A percentile compares a stretch with the other conserved stretches of the same genome.
phyloP scores from a whole-genome alignment of 257 asterid genomes.

The Solanum medicagineum region DNA sequence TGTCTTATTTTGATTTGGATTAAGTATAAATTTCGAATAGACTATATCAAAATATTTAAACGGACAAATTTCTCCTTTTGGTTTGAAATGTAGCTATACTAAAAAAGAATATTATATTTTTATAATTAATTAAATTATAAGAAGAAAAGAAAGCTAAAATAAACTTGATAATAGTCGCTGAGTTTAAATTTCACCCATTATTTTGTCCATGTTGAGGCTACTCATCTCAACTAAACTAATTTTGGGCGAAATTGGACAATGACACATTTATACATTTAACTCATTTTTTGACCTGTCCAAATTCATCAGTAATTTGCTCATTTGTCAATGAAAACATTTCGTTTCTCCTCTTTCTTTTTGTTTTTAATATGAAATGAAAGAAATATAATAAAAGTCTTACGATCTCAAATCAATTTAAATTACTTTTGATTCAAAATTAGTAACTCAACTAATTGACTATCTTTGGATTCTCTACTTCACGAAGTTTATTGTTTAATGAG shows the following conservation, averaged over 20 bases:
- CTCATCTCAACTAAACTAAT: not conserved
- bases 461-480: not conserved
- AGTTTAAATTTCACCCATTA: not conserved
- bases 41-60: not conserved
- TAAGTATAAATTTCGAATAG: too few species aligned
- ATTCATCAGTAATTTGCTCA: rapidly evolving
- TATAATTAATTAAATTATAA: not conserved
- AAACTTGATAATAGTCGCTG: not conserved
- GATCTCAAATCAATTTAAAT: not conserved
- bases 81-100: not conserved
- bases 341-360: not conserved
- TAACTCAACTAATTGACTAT: not conserved
- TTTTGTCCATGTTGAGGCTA: not conserved
- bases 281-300: not conserved
- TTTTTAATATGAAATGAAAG: not conserved
- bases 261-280: not conserved
- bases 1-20: not conserved
- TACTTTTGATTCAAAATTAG: not conserved
- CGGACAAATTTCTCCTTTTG: too few species aligned
- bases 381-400: not conserved
- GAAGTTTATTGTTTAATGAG: not conserved
- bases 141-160: not conserved
- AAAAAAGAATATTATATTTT: not conserved
- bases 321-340: not conserved
- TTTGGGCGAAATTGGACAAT: not conserved